Evolutionary conservation across 192 early-diverging fungal genomes (phyloP), one percentile per base, ranked within the genome.

Genomic region (Phlyctochytrium arcticum): DNA sequence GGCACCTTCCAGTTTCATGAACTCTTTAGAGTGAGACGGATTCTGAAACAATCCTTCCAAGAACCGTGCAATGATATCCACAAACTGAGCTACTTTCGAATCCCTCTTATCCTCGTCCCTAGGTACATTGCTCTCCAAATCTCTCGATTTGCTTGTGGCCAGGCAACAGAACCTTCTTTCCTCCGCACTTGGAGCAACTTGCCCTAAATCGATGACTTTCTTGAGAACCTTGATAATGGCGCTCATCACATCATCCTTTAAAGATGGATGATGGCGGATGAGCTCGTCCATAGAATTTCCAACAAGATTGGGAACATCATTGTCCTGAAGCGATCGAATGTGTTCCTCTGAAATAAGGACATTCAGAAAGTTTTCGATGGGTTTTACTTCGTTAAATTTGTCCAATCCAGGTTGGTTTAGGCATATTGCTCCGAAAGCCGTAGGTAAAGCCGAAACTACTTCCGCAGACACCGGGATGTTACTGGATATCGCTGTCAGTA

Each of bases 341-440:
- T 91, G 87, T 34, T 91, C 86, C 54, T 81, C 75, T 10, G 84
- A 85, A 0, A 90, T 91, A 53, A 99, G 89, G 4, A 87, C 69
- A 5, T 79, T 73, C 39, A 99, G 87, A 36, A 87, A 89, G 56
- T 87, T 85, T 7, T 73, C 69, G 15, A 98, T 72, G 6, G 92
- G 85, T 37, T 84, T 85, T 1, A 80, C 82, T 32, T 80, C 74
- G 44, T 81, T 86, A 69, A 96, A 89, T 64, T 88, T 83, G 61
- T 95, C 90, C 60, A 99, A 65, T 12, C 97, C 97, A 1, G 76
- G 68, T 8, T 85, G 71, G 69, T 99, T 99, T 36, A 99, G 68
- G 67, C 95, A 98, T 31, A 98, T 90, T 23, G 97, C 95, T 33
- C 95, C 95, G 77, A 99, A 90, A 0, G 92, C 95, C 61, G 89